Percentiles rank a stretch among this genome's conserved stretches.
Evolutionary conservation across 2,329 filamentous ascomycete genomes (phyloP).

Genomic region (Talaromyces sp.): DNA sequence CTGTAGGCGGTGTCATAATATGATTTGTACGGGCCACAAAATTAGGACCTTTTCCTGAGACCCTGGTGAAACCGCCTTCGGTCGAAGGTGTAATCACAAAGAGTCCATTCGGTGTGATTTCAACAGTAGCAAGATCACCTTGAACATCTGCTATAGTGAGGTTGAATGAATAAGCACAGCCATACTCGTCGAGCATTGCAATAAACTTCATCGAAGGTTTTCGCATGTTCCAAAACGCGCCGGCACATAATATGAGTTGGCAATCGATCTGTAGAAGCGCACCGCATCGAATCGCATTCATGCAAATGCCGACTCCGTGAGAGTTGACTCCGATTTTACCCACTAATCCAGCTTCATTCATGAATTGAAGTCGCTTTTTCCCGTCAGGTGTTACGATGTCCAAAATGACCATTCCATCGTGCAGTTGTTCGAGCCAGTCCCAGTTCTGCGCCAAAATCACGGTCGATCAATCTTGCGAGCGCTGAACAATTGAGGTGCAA

Average conservation of each 20-base stretch:
- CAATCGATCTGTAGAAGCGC: background rate
- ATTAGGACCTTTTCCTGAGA: background rate
- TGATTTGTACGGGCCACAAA: constrained; percentile 12
- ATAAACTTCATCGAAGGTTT: background rate
- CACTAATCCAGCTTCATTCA: constrained; percentile 4
- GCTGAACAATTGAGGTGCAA: constrained; percentile 2
- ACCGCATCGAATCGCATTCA: constrained; percentile 9
- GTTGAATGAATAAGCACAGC: constrained; percentile 3
- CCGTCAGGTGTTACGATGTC: background rate
- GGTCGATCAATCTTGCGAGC: background rate
- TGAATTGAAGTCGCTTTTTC: background rate
- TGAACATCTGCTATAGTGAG: background rate
- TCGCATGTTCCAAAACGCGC: constrained; percentile 1
- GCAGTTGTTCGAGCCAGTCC: constrained; percentile 10
- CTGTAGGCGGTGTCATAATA: background rate
- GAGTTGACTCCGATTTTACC: constrained; percentile 11
- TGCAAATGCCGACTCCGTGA: background rate
- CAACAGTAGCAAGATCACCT: background rate
- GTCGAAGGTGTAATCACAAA: background rate
- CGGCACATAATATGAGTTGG: constrained; percentile 6
- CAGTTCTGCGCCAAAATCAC: constrained; percentile 10
- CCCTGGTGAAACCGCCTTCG: background rate
- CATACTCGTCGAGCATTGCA: constrained; percentile 1
- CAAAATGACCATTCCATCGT: constrained; percentile 2
- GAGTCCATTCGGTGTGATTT: constrained; percentile 3